Percentiles rank a stretch among this genome's conserved stretches.
These are phyloP conservation scores for Ogataea degrootiae DNA, from an alignment of 805 yeast genomes.

Conservation along the genomic window DNA sequence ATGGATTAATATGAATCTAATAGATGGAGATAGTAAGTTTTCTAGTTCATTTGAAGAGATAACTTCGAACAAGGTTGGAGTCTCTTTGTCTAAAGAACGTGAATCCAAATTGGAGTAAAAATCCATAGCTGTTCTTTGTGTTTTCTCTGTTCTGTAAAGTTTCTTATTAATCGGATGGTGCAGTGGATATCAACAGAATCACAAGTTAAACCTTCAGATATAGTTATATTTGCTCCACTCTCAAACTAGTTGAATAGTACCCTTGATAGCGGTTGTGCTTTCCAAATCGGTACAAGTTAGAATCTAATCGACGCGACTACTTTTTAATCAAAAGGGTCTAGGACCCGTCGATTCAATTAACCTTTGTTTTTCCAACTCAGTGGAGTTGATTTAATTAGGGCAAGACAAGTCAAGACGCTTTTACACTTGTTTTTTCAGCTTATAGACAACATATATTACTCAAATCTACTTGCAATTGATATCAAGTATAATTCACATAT, in stretches of 20 bases:
- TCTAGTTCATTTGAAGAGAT: constrained; percentile 79
- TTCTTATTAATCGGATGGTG: too few species aligned
- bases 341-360: constrained; percentile 5
- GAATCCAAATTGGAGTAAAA: constrained; percentile 78
- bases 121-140: constrained; percentile 45
- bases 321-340: background rate
- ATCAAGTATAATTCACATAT: background rate
- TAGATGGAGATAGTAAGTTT: constrained; percentile 71
- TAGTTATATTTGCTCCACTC: too few species aligned
- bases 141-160: too few species aligned
- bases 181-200: too few species aligned
- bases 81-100: constrained; percentile 62
- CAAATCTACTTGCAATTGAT: background rate
- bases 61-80: constrained; percentile 87
- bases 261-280: too few species aligned
- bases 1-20: constrained; percentile 73
- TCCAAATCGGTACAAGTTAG: background rate
- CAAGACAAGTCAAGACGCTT: too few species aligned
- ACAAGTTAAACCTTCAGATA: too few species aligned
- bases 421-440: background rate
- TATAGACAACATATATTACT: background rate
- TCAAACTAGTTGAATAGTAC: too few species aligned
- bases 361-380: background rate
- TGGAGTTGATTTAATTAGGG: background rate
- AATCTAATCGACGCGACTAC: background rate